phyloP scores from a whole-genome alignment of 495 filamentous ascomycete genomes.

The Aspergillus homomorphus region DNA sequence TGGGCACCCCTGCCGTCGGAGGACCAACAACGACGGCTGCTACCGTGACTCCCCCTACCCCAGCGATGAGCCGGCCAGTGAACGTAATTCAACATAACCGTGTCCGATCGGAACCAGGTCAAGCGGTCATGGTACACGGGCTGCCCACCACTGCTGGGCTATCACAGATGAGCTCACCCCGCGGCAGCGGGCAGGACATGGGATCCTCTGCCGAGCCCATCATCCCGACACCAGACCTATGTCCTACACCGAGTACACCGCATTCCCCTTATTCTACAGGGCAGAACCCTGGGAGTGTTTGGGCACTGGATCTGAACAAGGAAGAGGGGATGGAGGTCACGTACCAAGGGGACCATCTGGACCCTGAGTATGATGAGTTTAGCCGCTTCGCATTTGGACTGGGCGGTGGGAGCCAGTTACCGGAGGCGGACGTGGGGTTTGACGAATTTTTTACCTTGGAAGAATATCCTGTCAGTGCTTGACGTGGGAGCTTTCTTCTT shows the following conservation, averaged over 20 bases:
- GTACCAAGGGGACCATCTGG: slow-evolving; percentile 24
- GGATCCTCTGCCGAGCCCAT: slow-evolving; percentile 26
- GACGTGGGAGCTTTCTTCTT: slow-evolving; percentile 9
- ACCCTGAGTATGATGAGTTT: slow-evolving; percentile 39
- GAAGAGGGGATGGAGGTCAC: slow-evolving; percentile 21
- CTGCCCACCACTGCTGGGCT: slow-evolving; percentile 5
- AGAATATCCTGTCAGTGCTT: slow-evolving; percentile 34
- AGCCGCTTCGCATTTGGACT: slow-evolving; percentile 37
- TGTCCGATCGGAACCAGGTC: slow-evolving; percentile 24
- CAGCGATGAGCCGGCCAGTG: background rate
- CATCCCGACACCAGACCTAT: slow-evolving; percentile 36
- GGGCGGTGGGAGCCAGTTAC: slow-evolving; percentile 26
- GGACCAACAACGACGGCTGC: background rate
- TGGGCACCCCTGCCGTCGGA: slow-evolving; percentile 14
- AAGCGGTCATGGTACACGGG: background rate
- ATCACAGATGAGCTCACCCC: slow-evolving; percentile 2
- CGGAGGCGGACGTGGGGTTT: slow-evolving; percentile 29
- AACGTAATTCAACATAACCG: slow-evolving; percentile 18
- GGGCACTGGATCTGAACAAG: slow-evolving; percentile 14
- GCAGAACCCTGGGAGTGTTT: background rate
- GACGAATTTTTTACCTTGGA: slow-evolving; percentile 37
- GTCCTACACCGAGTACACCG: slow-evolving; percentile 38
- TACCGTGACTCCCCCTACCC: slow-evolving; percentile 1
- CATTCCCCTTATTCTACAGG: slow-evolving; percentile 28
- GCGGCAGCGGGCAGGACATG: background rate